Percentiles rank a stretch among this genome's conserved stretches.
phyloP scores from a whole-genome alignment of 1,284 basidiomycete genomes.

The Ceratobasidium sp. region DNA sequence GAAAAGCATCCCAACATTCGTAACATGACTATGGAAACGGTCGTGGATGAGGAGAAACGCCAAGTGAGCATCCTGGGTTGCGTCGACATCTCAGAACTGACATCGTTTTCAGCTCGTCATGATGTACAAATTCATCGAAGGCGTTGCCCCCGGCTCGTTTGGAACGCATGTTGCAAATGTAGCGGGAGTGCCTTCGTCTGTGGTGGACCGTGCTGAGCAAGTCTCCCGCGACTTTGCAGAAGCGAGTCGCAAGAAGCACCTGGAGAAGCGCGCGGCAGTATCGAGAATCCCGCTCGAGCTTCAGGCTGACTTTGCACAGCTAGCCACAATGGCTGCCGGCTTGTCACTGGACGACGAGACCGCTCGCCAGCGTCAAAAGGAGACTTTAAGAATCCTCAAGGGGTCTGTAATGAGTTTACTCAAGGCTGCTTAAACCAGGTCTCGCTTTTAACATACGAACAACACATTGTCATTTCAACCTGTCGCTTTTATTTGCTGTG shows the following conservation, averaged over 20 bases:
- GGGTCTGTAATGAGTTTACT: conserved; percentile 50
- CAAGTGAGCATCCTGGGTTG: conserved; percentile 60
- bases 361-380: conserved; percentile 55
- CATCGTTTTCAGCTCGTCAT: conserved; percentile 73
- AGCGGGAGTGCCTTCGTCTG: conserved; percentile 77
- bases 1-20: conserved; percentile 91
- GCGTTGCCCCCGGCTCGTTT: conserved; percentile 89
- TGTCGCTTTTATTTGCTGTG: not conserved
- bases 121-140: conserved; percentile 90
- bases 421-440: not conserved
- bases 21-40: conserved; percentile 93
- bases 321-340: conserved; percentile 53
- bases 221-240: conserved; percentile 89
- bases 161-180: conserved; percentile 91
- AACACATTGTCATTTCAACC: not conserved
- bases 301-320: conserved; percentile 87
- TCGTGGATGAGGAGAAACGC: conserved; percentile 87
- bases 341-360: conserved; percentile 60
- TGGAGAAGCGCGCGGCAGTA: conserved; percentile 63
- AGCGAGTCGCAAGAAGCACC: conserved; percentile 80
- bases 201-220: conserved; percentile 86
- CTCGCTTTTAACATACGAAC: not conserved
- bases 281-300: conserved; percentile 73
- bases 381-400: conserved; percentile 64
- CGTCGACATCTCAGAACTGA: not conserved